Evolutionary conservation across 257 asterid species (phyloP), one percentile per base, ranked within the genome.

Genomic region (Nicotiana attenuata): DNA sequence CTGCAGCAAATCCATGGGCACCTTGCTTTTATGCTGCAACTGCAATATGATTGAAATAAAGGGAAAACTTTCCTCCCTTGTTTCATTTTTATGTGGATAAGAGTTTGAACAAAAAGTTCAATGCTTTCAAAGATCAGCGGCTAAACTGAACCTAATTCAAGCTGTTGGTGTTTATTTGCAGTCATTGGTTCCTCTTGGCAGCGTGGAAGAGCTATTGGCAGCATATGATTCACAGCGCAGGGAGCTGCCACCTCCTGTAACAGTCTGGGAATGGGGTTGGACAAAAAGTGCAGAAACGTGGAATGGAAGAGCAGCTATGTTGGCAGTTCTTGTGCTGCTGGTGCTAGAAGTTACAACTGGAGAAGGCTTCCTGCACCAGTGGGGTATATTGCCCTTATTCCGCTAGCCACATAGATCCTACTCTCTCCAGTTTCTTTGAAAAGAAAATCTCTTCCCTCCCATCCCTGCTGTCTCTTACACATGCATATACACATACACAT

Each of bases 211-310:
- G 90, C 87, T 96, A 59, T 88, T 96, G 87, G 99, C 99, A 24
- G 92, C 97, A 16, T 96, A 96, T 45, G 99, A 96, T 86, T 92
- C 98, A 69, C 98, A 96, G 86, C 96, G 99, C 5, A 88, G 95
- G 87, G 97, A 96, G 91, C 93, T 96, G 41, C 99, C 99, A 35
- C 90, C 99, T 5, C 99, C 97, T 78, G 97, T 96, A 80, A 90
- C 86, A 26, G 95, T 96, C 65, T 96, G 99, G 99, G 89, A 96
- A 85, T 96, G 99, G 99, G 99, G 99, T 80, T 96, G 98, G 99
- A 96, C 99, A 14, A 96, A 92, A 92, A 96, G 98, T 87, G 99
- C 99, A 56, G 99, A 96, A 86, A 96, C 99, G 55, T 94, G 99
- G 99, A 96, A 96, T 16, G 99, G 99, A 81, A 92, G 99, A 86